Conservation (phyloP, 805 yeast genomes). For the Diddensiella caesifluorescens region DNA sequence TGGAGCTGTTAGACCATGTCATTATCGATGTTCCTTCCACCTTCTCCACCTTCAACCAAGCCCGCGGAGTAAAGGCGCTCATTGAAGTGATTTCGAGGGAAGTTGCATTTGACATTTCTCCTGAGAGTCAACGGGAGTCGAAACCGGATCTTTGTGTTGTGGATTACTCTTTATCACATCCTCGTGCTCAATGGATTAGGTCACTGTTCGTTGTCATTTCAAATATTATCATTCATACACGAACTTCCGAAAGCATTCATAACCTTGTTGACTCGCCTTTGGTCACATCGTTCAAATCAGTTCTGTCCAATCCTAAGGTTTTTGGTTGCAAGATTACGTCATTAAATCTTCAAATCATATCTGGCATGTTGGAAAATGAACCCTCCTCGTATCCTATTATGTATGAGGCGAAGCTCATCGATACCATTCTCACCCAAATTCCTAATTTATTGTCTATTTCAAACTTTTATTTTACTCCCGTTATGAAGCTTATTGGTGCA, state of each 20-base stretch:
- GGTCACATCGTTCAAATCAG: conserved; percentile 52
- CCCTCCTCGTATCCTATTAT: conserved; percentile 82
- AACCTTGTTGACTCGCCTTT: conserved; percentile 81
- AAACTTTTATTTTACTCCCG: conserved; percentile 50
- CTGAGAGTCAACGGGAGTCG: conserved; percentile 11
- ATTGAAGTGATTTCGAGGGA: conserved; percentile 60
- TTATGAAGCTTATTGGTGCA: conserved; percentile 79
- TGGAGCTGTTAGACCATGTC: conserved; percentile 48
- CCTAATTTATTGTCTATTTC: conserved; percentile 47
- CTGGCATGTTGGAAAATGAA: conserved; percentile 76
- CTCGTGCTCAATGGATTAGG: conserved; percentile 40
- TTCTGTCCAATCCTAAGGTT: conserved; percentile 48
- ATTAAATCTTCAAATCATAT: conserved; percentile 56
- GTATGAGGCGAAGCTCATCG: conserved; percentile 71
- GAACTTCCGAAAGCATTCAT: conserved; percentile 72
- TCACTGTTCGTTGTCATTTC: conserved; percentile 59
- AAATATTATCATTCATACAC: conserved; percentile 61
- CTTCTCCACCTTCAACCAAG: conserved; percentile 56
- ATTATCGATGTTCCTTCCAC: conserved; percentile 37
- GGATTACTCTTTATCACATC: conserved; percentile 28
- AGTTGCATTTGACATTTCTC: conserved; percentile 50
- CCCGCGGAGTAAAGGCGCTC: conserved; percentile 59
- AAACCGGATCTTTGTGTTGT: conserved; percentile 49
- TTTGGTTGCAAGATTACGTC: conserved; percentile 68
- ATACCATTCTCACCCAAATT: conserved; percentile 55